Base-by-base conservation (phyloP, 2,329 filamentous ascomycete genomes). In the Fusarium devonianum region DNA sequence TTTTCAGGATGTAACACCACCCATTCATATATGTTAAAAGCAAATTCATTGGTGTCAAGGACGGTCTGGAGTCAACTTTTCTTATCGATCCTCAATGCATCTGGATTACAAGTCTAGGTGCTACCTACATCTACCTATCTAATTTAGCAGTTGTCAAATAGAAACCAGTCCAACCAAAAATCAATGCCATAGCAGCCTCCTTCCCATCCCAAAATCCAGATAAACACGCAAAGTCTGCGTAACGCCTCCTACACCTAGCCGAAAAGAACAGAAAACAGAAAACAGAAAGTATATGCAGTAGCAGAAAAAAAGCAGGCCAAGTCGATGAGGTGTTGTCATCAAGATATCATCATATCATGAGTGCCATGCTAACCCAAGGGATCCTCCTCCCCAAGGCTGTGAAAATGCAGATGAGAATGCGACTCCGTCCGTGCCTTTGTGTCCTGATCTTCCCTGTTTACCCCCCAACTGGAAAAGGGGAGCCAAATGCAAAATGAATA, bases 341-440 rank as follows among this genome's bases (percentile, higher is more conserved):
- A 55, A 60, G 49, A 65, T 58, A 43, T 60, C 52, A 37, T 64
- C 42, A 55, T 53, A 53, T 55, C 49, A 39, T 56, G 55, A 57
- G 35, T 41, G 29, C 49, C 53, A 58, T 53, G 38, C 43, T 16
- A 22, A 28, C 28, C 35, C 16, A 17, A 30, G 28, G 7, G 14
- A 14, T 10, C 23, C 16, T 4, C 10, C 25, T 28, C 26, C 23
- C 49, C n/a, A 22, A 18, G 22, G 30, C 34, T 35, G 34, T 40
- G 38, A 47, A 23, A 26, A 49, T 49, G 40, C 25, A 23, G 40
- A 48, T 47, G 37, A 47, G 47, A 49, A 43, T 48, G 44, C 48
- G 21, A 37, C 30, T 17, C 35, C 19, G 36, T 36, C 26, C 23
- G 32, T 23, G 17, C 26, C 34, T 43, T 14, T 5, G 53, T 47